Evolutionary conservation across 352 stramenopile species (phyloP).

Genomic region (Globisporangium alternatum): DNA sequence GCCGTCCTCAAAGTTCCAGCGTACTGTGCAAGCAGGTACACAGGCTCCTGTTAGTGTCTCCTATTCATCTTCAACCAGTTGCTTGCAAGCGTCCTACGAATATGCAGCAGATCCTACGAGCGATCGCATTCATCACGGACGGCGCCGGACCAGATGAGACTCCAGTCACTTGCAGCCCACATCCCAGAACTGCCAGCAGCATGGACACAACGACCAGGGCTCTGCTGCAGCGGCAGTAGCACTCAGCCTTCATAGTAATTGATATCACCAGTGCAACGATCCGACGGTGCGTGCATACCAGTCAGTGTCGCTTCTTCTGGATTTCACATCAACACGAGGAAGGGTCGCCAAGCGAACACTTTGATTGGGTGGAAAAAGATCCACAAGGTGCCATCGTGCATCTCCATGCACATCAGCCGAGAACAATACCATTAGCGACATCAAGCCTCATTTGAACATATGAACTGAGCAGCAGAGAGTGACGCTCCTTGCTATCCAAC

Average conservation of each 20-base stretch:
- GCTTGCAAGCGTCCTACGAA: background rate
- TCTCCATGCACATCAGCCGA: too few species aligned
- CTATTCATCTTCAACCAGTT: too few species aligned
- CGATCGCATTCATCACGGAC: constrained; percentile 37
- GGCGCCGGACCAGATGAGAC: background rate
- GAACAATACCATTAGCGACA: too few species aligned
- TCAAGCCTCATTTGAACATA: too few species aligned
- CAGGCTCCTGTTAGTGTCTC: too few species aligned
- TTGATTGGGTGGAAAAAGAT: constrained; percentile 1
- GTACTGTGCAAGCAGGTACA: constrained; percentile 24
- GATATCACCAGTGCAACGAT: background rate
- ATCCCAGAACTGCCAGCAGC: background rate
- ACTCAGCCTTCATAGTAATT: background rate
- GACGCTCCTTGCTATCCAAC: too few species aligned
- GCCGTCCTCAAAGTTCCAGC: constrained; percentile 62
- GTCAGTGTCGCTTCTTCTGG: background rate
- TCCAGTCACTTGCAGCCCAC: background rate
- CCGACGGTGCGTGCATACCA: background rate
- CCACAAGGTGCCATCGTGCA: too few species aligned
- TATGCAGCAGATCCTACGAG: constrained; percentile 20
- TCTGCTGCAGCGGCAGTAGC: background rate
- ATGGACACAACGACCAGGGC: background rate
- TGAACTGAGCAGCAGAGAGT: too few species aligned
- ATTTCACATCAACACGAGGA: background rate
- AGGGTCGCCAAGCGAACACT: background rate